Evolutionary conservation across 371 early-diverging fungal genomes (phyloP).

Genomic region (Rhizopus delemar): DNA sequence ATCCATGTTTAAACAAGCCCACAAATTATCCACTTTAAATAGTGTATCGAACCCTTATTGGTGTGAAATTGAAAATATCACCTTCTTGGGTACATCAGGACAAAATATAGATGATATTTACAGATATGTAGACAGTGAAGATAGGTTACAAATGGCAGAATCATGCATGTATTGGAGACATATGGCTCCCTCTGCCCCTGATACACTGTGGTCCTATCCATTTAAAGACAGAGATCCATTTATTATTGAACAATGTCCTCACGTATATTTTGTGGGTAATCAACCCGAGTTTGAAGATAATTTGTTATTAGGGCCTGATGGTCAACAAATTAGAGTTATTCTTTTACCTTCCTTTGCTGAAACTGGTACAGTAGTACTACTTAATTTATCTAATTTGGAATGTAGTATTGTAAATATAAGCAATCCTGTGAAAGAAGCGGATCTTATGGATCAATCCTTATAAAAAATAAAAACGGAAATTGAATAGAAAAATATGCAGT

Average conservation of each 20-base stretch:
- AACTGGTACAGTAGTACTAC: constrained; percentile 61
- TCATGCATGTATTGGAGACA: constrained; percentile 78
- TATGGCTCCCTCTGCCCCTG: constrained; percentile 90
- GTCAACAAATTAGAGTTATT: constrained; percentile 61
- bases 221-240: constrained; percentile 86
- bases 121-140: constrained; percentile 58
- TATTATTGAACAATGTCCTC: constrained; percentile 68
- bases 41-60: constrained; percentile 80
- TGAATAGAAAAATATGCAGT: neutral
- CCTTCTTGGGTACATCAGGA: constrained; percentile 80
- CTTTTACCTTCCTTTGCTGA: constrained; percentile 67
- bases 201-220: constrained; percentile 92
- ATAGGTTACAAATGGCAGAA: constrained; percentile 71
- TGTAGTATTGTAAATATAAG: constrained; percentile 52
- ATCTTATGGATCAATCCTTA: constrained; percentile 16
- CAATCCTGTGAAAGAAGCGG: constrained; percentile 9
- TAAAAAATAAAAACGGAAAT: constrained; percentile 6
- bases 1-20: constrained; percentile 65
- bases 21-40: constrained; percentile 59
- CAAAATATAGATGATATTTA: constrained; percentile 86
- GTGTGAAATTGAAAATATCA: constrained; percentile 62
- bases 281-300: constrained; percentile 74
- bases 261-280: constrained; percentile 90
- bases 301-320: constrained; percentile 38
- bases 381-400: constrained; percentile 66